Percentiles rank a stretch among this genome's conserved stretches.
These are phyloP conservation scores for Mucor piriformis DNA, from an alignment of 371 early-diverging fungal species.

Conservation along the genomic window DNA sequence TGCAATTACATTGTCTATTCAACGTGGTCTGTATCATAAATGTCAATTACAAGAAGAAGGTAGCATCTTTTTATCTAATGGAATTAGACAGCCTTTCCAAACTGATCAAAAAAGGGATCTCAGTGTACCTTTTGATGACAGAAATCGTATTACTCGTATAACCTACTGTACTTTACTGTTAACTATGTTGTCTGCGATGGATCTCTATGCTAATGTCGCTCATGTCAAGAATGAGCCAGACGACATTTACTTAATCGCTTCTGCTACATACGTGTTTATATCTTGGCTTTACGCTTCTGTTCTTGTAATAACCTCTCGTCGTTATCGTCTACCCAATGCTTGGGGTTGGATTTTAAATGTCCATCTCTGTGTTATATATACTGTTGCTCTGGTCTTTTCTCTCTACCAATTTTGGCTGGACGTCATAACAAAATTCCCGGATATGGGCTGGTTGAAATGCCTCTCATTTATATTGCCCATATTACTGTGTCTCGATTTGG, in stretches of 20 bases:
- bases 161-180: constrained; percentile 15
- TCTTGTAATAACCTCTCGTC: constrained; percentile 11
- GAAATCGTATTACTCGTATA: constrained; percentile 23
- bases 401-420: constrained; percentile 2
- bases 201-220: constrained; percentile 8
- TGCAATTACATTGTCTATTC: constrained; percentile 20
- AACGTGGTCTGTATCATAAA: constrained; percentile 11
- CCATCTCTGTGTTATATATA: constrained; percentile 23
- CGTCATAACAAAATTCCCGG: background rate
- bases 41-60: constrained; percentile 3
- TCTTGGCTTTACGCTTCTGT: constrained; percentile 27
- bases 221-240: background rate
- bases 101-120: constrained; percentile 8
- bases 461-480: background rate
- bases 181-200: background rate
- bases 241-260: background rate
- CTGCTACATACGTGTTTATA: background rate
- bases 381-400: background rate
- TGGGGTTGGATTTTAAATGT: constrained; percentile 33
- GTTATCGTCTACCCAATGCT: constrained; percentile 21
- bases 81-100: background rate
- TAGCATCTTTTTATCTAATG: background rate
- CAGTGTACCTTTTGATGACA: constrained; percentile 19
- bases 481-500: constrained; percentile 12
- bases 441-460: constrained; percentile 6